Percentiles rank a stretch among this genome's conserved stretches.
Evolutionary conservation across 495 filamentous ascomycete species (phyloP).

Genomic region (Penicillium paxilli): DNA sequence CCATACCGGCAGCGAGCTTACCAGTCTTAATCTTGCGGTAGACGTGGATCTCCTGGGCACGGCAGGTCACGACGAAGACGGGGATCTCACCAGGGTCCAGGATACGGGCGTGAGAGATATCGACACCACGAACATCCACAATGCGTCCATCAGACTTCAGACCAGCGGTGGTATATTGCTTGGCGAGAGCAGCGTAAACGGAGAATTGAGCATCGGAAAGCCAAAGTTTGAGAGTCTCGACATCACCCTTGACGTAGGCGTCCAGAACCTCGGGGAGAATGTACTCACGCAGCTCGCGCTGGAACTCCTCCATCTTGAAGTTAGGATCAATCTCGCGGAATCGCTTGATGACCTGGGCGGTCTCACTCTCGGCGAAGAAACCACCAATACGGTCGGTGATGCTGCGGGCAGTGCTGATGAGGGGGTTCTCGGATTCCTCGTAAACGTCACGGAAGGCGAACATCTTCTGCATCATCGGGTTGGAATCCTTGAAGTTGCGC

Average conservation of each 20-base stretch:
- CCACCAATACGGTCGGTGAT: constrained; percentile 91
- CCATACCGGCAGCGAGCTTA: constrained; percentile 94
- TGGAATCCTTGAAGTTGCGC: constrained; percentile 86
- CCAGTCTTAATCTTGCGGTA: constrained; percentile 88
- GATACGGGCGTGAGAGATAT: constrained; percentile 84
- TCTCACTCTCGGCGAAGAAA: constrained; percentile 98
- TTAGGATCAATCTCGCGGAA: constrained; percentile 95
- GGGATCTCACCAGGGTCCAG: constrained; percentile 97
- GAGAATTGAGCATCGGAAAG: constrained; percentile 91
- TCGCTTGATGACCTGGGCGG: constrained; percentile 93
- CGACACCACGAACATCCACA: constrained; percentile 90
- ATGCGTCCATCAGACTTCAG: constrained; percentile 93
- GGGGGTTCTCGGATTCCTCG: constrained; percentile 93
- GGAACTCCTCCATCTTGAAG: constrained; percentile 92
- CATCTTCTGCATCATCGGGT: constrained; percentile 82
- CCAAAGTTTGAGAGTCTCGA: constrained; percentile 89
- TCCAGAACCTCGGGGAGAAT: constrained; percentile 97
- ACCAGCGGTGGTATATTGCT: constrained; percentile 91
- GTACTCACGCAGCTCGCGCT: constrained; percentile 94
- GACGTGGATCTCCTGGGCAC: constrained; percentile 97
- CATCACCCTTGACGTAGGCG: constrained; percentile 95
- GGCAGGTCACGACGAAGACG: constrained; percentile 93
- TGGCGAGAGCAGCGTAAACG: constrained; percentile 89
- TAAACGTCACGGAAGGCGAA: constrained; percentile 82
- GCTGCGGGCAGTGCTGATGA: constrained; percentile 88